A percentile compares a stretch with the other conserved stretches of the same genome.
Evolutionary conservation across 768 basidiomycete genomes (phyloP).

Genomic region (Porphyrellus cyaneotinctus): DNA sequence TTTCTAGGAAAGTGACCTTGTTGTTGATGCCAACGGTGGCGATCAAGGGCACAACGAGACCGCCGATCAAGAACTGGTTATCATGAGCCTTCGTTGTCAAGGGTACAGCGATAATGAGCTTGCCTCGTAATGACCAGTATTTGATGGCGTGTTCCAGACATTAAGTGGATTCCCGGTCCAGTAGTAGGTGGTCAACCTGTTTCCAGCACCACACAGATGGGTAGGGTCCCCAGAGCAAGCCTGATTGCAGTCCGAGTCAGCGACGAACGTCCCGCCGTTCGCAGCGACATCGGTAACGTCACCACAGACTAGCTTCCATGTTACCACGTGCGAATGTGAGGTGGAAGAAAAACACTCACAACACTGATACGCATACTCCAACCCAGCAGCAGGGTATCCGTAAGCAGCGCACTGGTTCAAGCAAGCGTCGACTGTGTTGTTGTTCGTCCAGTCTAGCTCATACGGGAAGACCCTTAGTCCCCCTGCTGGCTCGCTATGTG

Average conservation of each 20-base stretch:
- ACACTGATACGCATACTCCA: constrained; percentile 70
- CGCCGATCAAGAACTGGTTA: constrained; percentile 44
- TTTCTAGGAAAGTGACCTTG: constrained; percentile 79
- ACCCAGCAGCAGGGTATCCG: constrained; percentile 68
- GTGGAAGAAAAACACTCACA: constrained; percentile 36
- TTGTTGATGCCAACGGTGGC: constrained; percentile 77
- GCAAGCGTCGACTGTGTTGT: constrained; percentile 64
- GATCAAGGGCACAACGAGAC: constrained; percentile 68
- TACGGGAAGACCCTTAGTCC: constrained; percentile 53
- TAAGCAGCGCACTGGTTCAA: constrained; percentile 64
- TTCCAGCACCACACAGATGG: constrained; percentile 62
- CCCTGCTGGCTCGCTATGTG: constrained; percentile 43
- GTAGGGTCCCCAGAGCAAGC: constrained; percentile 69
- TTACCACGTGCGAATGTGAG: not conserved
- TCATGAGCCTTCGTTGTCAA: not conserved
- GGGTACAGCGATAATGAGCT: constrained; percentile 13
- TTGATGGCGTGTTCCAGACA: constrained; percentile 60
- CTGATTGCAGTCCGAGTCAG: constrained; percentile 39
- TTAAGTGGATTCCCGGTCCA: constrained; percentile 48
- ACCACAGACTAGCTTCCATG: constrained; percentile 54
- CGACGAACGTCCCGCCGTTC: constrained; percentile 30
- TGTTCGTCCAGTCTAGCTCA: constrained; percentile 52
- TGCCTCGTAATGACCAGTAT: constrained; percentile 70
- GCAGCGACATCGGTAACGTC: constrained; percentile 51
- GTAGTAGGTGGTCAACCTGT: constrained; percentile 51